These are phyloP conservation scores for Pleurotus giganteus DNA, from an alignment of 768 basidiomycete species.

Conservation along the genomic window DNA sequence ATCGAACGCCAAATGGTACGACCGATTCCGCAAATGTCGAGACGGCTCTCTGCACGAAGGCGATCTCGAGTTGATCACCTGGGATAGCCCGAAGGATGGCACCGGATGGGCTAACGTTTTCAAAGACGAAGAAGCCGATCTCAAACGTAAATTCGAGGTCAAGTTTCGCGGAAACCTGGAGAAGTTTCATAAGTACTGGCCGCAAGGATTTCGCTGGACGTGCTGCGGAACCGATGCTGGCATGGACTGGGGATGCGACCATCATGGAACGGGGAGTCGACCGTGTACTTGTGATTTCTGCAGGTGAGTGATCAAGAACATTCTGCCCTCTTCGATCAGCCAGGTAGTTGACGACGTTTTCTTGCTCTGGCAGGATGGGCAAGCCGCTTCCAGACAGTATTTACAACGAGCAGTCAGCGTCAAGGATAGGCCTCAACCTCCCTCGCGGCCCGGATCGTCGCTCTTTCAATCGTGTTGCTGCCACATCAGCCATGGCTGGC, in stretches of 20 bases:
- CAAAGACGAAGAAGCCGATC: slow-evolving; percentile 25
- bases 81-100: slow-evolving; percentile 23
- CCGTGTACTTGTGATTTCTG: slow-evolving; percentile 38
- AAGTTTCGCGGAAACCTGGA: slow-evolving; percentile 25
- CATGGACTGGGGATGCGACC: slow-evolving; percentile 35
- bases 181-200: slow-evolving; percentile 28
- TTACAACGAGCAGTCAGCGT: slow-evolving; percentile 24
- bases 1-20: slow-evolving; percentile 25
- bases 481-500: slow-evolving; percentile 17
- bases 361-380: slow-evolving; percentile 23
- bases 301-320: slow-evolving; percentile 20
- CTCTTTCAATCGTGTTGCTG: slow-evolving; percentile 23
- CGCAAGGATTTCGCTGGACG: slow-evolving; percentile 34
- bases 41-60: slow-evolving; percentile 32
- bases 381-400: slow-evolving; percentile 28
- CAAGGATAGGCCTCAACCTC: slow-evolving; percentile 29
- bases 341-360: background rate
- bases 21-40: slow-evolving; percentile 27
- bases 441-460: slow-evolving; percentile 31
- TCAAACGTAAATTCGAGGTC: slow-evolving; percentile 25
- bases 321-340: background rate
- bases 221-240: slow-evolving; percentile 34
- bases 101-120: slow-evolving; percentile 29
- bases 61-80: slow-evolving; percentile 35
- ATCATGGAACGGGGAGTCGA: slow-evolving; percentile 33